Conservation (phyloP, 1,139 yeast species). For the Sugiyamaella japonica region DNA sequence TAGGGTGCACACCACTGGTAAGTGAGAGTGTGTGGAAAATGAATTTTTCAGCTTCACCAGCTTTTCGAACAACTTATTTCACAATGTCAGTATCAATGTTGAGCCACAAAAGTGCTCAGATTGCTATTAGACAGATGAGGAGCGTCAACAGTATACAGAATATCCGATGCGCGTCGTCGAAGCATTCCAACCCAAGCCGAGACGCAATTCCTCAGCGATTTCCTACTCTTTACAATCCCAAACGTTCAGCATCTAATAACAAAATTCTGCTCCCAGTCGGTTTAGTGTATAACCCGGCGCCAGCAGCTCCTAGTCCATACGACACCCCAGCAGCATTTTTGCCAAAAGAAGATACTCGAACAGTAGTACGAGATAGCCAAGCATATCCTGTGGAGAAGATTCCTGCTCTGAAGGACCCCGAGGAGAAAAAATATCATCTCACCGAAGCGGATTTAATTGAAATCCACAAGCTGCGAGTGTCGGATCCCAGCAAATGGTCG, state of each 20-base stretch:
- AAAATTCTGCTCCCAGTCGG: slow-evolving; percentile 43
- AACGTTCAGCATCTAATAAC: slow-evolving; percentile 45
- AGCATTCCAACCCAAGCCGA: slow-evolving; percentile 19
- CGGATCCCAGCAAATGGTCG: slow-evolving; percentile 66
- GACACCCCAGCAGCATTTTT: slow-evolving; percentile 73
- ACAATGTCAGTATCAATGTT: background rate
- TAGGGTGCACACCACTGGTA: background rate
- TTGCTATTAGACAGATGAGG: background rate
- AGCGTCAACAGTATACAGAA: slow-evolving; percentile 5
- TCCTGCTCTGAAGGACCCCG: slow-evolving; percentile 40
- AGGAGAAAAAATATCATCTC: slow-evolving; percentile 57
- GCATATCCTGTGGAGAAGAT: slow-evolving; percentile 37
- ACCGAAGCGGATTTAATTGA: slow-evolving; percentile 61
- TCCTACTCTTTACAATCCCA: slow-evolving; percentile 45
- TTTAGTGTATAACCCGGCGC: slow-evolving; percentile 45
- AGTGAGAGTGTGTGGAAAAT: too few species aligned
- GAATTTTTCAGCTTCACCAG: slow-evolving; percentile 11
- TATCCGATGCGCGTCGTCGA: slow-evolving; percentile 19
- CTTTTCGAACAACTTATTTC: background rate
- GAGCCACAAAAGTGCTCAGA: background rate
- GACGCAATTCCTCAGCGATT: slow-evolving; percentile 33
- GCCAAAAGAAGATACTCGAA: slow-evolving; percentile 64
- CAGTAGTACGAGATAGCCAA: slow-evolving; percentile 36
- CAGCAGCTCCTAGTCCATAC: slow-evolving; percentile 53
- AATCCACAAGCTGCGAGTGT: slow-evolving; percentile 59